Evolutionary conservation across 2,329 filamentous ascomycete species (phyloP).

Genomic region (Ambrosiella beaveri): DNA sequence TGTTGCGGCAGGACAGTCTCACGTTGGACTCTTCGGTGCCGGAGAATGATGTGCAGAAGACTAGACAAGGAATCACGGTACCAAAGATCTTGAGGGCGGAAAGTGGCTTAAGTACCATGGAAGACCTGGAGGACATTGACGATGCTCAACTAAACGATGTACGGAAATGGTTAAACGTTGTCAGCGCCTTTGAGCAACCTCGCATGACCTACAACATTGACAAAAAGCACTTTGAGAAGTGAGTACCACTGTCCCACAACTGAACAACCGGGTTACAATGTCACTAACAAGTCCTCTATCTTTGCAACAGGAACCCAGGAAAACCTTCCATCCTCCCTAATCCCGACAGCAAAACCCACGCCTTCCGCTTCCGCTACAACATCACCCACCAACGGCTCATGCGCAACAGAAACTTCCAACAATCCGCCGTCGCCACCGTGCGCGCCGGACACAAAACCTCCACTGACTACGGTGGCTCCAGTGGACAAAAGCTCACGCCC

Average conservation of each 20-base stretch:
- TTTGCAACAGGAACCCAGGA: conserved; percentile 32
- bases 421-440: conserved; percentile 51
- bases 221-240: conserved; percentile 86
- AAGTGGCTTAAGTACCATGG: conserved; percentile 40
- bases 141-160: conserved; percentile 44
- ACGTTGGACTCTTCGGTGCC: conserved; percentile 35
- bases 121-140: conserved; percentile 41
- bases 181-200: conserved; percentile 75
- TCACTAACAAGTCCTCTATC: conserved; percentile 11
- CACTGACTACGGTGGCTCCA: conserved; percentile 44
- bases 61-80: conserved; percentile 30
- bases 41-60: conserved; percentile 35
- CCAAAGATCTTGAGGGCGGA: conserved; percentile 29
- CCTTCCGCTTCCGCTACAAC: conserved; percentile 83
- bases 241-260: conserved; percentile 13
- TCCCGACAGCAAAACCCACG: conserved; percentile 62
- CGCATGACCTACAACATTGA: conserved; percentile 55
- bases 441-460: conserved; percentile 36
- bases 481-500: conserved; percentile 74
- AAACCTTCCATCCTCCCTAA: conserved; percentile 58
- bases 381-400: conserved; percentile 82
- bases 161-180: conserved; percentile 66
- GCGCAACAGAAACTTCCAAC: conserved; percentile 84
- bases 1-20: conserved; percentile 48
- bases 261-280: neutral